phyloP scores from a whole-genome alignment of 2,329 filamentous ascomycete genomes.

The Xylaria sp. region DNA sequence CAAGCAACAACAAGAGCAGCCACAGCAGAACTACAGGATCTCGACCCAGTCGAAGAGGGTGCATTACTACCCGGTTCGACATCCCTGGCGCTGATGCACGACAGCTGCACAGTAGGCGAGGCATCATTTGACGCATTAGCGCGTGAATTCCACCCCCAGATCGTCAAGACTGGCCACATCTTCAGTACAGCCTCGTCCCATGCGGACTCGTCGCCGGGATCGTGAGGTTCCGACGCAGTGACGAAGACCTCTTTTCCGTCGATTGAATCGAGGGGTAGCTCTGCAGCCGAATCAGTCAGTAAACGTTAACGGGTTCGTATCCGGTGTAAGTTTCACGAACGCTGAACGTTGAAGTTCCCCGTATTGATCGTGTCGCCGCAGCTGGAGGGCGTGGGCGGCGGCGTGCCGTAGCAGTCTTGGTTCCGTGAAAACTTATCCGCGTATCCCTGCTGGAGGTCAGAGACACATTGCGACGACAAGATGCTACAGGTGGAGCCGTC shows the following conservation, averaged over 20 bases:
- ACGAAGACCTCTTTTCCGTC: slow-evolving; percentile 44
- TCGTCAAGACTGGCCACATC: slow-evolving; percentile 43
- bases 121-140: slow-evolving; percentile 38
- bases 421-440: slow-evolving; percentile 40
- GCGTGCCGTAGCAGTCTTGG: slow-evolving; percentile 44
- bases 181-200: slow-evolving; percentile 34
- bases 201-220: slow-evolving; percentile 33
- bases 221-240: slow-evolving; percentile 43
- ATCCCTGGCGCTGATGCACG: slow-evolving; percentile 40
- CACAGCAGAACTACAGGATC: slow-evolving; percentile 2
- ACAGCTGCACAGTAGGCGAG: slow-evolving; percentile 39
- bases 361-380: slow-evolving; percentile 40
- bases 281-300: slow-evolving; percentile 28
- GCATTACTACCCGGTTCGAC: slow-evolving; percentile 24
- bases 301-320: no score
- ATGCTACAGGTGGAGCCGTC: slow-evolving; percentile 38
- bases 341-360: slow-evolving; percentile 40
- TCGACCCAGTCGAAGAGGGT: slow-evolving; percentile 11
- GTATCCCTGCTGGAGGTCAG: slow-evolving; percentile 45
- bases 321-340: slow-evolving; percentile 31
- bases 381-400: slow-evolving; percentile 42
- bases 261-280: slow-evolving; percentile 41
- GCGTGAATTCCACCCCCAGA: slow-evolving; percentile 46
- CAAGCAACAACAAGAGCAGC: slow-evolving; percentile 21
- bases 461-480: slow-evolving; percentile 41